Base-by-base conservation (phyloP, 768 basidiomycete species). In the Collybia nuda region DNA sequence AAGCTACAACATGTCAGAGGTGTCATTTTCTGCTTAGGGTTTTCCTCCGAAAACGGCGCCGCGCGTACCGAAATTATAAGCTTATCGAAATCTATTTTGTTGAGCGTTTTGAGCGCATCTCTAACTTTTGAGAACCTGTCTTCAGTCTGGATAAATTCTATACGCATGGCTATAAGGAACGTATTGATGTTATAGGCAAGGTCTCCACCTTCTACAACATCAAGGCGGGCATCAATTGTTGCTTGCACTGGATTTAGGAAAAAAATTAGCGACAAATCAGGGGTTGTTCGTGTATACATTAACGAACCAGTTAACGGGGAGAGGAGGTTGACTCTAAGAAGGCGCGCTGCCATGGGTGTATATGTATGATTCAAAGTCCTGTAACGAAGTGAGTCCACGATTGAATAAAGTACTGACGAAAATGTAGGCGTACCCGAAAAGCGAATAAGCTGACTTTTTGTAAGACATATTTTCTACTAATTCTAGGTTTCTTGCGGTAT, bases 51-150 rank as follows among this genome's bases (percentile, higher is more conserved):
- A 29, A 36, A 42, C 18, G 9, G 22, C 44, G 14, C 26, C 21
- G 17, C 23, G 55, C 74, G 52, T 59, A 86, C 89, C 22, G 81
- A 81, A 41, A 79, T 82, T 29, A 93, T 87, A 6, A 97, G 70
- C 62, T 89, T 94, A 66, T 98, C 95, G 22, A 96, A 79, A 59
- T 98, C 96, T 64, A 90, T 74, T 61, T 88, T 87, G 62, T 89
- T 85, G 47, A 93, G 67, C 2, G 75, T 66, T 63, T 83, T 86
- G 40, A 95, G 72, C 0, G 85, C 87, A 53, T 82, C 79, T 47
- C 84, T 78, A 40, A 90, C 70, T 26, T 84, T 78, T 2, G 75
- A 82, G 59, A 87, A 93, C 28, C 74, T 75, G 45, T 90, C 88
- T 67, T 94, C 92, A 4, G 77, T 78, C 47, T 87, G 79, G 19